These are phyloP conservation scores for Tripterygium wilfordii DNA, from an alignment of 177 flowering plant genomes.

Conservation along the genomic window DNA sequence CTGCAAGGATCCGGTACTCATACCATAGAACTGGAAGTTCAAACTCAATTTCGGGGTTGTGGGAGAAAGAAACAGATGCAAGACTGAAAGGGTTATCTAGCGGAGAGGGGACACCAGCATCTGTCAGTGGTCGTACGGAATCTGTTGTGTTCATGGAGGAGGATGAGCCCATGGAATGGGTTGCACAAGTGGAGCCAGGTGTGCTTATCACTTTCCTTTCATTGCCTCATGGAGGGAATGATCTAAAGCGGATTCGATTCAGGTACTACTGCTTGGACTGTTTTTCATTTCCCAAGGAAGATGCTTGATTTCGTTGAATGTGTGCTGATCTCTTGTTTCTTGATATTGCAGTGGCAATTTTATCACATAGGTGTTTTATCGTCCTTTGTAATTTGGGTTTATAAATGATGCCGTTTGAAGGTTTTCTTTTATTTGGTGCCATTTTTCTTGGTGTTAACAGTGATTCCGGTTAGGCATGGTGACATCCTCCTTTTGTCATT, in stretches of 20 bases:
- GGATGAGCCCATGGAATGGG: conserved; percentile 93
- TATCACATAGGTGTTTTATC: too few relatives aligned
- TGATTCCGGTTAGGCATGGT: too few relatives aligned
- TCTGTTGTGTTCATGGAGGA: conserved; percentile 75
- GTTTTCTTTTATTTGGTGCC: too few relatives aligned
- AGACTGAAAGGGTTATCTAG: conserved; percentile 73
- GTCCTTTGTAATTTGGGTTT: too few relatives aligned
- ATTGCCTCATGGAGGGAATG: conserved; percentile 81
- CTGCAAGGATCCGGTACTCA: conserved; percentile 54
- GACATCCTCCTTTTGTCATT: too few relatives aligned
- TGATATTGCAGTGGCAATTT: too few relatives aligned
- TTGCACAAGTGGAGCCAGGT: conserved; percentile 99
- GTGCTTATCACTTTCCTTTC: conserved; percentile 90
- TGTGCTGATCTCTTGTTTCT: conserved; percentile 1
- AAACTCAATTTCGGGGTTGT: conserved; percentile 56
- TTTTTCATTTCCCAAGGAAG: conserved; percentile 7
- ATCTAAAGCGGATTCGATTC: conserved; percentile 90
- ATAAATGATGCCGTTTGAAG: too few relatives aligned
- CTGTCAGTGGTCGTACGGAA: conserved; percentile 60
- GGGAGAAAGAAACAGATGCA: conserved; percentile 73
- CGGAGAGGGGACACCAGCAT: conserved; percentile 78
- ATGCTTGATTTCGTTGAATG: conserved; percentile 15
- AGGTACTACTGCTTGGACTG: conserved; percentile 40
- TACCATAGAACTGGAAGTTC: conserved; percentile 72
- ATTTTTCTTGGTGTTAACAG: too few relatives aligned